Conservation (phyloP, 2,329 filamentous ascomycete species). For the Beauveria caledonica region DNA sequence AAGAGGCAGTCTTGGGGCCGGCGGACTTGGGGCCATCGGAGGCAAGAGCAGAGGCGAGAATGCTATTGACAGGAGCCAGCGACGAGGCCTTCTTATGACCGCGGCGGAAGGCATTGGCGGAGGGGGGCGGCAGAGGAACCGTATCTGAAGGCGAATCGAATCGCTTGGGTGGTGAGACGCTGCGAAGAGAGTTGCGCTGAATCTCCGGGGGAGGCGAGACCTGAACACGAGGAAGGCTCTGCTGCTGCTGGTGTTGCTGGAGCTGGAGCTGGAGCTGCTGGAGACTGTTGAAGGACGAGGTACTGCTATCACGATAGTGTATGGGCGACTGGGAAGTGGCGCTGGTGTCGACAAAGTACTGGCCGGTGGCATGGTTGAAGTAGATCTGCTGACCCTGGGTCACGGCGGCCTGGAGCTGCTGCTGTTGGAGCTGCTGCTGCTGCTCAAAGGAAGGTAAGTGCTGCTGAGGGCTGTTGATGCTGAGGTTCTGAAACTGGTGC, state of each 20-base stretch:
- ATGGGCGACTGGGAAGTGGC: constrained; percentile 34
- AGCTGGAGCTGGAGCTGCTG: constrained; percentile 16
- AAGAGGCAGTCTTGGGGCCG: constrained; percentile 69
- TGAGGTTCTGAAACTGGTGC: constrained; percentile 74
- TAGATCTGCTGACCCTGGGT: constrained; percentile 64
- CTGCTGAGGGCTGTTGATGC: constrained; percentile 45
- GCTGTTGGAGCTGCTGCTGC: constrained; percentile 30
- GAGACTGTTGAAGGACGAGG: constrained; percentile 25
- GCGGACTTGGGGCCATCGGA: constrained; percentile 44
- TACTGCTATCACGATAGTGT: constrained; percentile 36
- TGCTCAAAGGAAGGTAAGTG: constrained; percentile 26
- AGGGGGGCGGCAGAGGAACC: constrained; percentile 72
- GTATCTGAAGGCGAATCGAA: constrained; percentile 61
- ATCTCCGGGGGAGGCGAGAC: constrained; percentile 70
- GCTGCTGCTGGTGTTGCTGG: constrained; percentile 17
- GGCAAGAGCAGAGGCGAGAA: constrained; percentile 35
- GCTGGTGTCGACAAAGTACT: constrained; percentile 70
- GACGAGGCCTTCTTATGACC: constrained; percentile 88
- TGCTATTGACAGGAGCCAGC: constrained; percentile 51
- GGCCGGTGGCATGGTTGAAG: constrained; percentile 78
- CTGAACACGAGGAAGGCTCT: constrained; percentile 63
- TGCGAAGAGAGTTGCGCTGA: constrained; percentile 45
- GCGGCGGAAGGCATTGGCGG: constrained; percentile 84
- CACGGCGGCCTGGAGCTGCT: constrained; percentile 29
- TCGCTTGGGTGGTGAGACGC: constrained; percentile 57